phyloP scores from a whole-genome alignment of 1,284 basidiomycete species.

The Ceratobasidium papillatum region DNA sequence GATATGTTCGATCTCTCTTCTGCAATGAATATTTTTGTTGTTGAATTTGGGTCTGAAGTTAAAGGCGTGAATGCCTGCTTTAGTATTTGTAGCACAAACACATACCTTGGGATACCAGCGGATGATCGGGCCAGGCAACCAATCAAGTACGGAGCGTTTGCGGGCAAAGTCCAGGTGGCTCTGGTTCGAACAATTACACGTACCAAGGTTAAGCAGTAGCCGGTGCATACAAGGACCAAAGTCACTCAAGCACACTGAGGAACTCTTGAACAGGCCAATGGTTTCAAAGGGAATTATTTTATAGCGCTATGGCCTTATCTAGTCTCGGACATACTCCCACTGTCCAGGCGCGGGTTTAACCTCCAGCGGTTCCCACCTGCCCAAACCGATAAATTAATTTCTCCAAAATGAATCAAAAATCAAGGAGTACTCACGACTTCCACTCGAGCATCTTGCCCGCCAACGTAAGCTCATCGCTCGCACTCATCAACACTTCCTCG shows the following conservation, averaged over 20 bases:
- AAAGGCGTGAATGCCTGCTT: not conserved
- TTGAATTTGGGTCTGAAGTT: not conserved
- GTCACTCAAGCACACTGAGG: not conserved
- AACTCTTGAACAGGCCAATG: not conserved
- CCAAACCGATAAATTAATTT: conserved; percentile 24
- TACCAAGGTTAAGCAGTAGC: not conserved
- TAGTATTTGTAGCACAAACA: not conserved
- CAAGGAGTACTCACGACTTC: conserved; percentile 82
- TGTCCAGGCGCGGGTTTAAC: conserved; percentile 83
- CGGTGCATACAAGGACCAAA: not conserved
- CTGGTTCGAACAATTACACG: not conserved
- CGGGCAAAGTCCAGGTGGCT: not conserved
- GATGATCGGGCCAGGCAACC: not conserved
- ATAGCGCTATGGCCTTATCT: not conserved
- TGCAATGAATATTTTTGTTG: conserved; percentile 28
- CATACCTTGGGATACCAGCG: not conserved
- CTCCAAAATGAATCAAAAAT: not conserved
- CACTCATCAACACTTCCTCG: conserved; percentile 85
- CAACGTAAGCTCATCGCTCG: conserved; percentile 82
- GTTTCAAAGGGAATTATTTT: conserved; percentile 1
- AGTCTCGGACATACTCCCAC: conserved; percentile 76
- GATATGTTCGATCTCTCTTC: conserved; percentile 8
- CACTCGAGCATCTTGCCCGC: conserved; percentile 89
- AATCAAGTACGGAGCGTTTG: not conserved
- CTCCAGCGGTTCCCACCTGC: conserved; percentile 87